A percentile compares a stretch with the other conserved stretches of the same genome.
Conservation (phyloP, 1,284 basidiomycete genomes). For the Cerrena zonata region DNA sequence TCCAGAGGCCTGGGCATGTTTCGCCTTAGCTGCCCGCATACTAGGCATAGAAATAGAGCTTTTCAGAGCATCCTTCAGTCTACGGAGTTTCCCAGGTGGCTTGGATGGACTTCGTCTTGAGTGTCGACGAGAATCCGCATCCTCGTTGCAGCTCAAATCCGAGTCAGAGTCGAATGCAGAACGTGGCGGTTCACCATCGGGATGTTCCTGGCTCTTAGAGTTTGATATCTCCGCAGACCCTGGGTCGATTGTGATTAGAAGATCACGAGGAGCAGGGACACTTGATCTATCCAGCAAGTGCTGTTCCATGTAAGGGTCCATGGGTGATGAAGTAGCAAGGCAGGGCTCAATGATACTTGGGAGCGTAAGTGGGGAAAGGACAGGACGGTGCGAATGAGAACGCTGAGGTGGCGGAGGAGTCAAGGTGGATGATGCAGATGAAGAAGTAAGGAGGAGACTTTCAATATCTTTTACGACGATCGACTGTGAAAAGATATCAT, state of each 20-base stretch:
- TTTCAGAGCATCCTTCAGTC: constrained; percentile 5
- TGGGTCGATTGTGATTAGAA: too few species aligned
- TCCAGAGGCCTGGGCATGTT: background rate
- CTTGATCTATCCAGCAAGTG: too few species aligned
- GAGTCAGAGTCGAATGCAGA: constrained; percentile 5
- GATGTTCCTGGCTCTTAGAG: too few species aligned
- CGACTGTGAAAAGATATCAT: background rate
- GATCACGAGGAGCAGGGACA: too few species aligned
- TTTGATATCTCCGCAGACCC: too few species aligned
- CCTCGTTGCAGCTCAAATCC: background rate
- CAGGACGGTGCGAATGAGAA: too few species aligned
- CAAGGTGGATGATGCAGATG: background rate
- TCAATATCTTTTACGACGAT: background rate
- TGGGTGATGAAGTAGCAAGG: background rate
- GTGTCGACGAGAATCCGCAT: too few species aligned
- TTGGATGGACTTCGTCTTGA: background rate
- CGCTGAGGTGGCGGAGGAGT: too few species aligned
- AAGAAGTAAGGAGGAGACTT: background rate
- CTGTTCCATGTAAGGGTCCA: background rate
- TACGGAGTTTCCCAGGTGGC: background rate
- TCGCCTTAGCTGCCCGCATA: background rate
- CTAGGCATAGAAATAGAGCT: constrained; percentile 4
- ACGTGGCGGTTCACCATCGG: background rate
- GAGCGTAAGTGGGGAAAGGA: background rate
- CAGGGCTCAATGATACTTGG: background rate